phyloP scores from a whole-genome alignment of 352 stramenopile species.

The Phytophthora pisi region DNA sequence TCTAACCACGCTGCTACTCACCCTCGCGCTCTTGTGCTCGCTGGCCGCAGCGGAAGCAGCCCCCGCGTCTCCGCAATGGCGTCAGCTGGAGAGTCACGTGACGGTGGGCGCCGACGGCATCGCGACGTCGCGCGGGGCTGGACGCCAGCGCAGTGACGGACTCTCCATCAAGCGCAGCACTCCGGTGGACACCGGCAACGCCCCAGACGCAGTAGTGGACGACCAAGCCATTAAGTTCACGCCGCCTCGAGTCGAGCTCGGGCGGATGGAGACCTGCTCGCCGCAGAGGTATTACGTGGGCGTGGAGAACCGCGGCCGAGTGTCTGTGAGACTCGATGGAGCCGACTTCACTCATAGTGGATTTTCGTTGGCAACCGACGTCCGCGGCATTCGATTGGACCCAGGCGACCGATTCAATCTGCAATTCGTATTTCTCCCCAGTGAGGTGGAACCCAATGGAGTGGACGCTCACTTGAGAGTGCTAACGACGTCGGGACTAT shows the following conservation, averaged over 20 bases:
- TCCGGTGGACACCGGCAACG: constrained; percentile 8
- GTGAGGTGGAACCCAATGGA: constrained; percentile 29
- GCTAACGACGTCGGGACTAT: constrained; percentile 52
- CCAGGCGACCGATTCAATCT: constrained; percentile 42
- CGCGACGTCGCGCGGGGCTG: constrained; percentile 23
- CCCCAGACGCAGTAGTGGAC: constrained; percentile 13
- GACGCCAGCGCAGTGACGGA: constrained; percentile 36
- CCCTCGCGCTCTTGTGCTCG: constrained; percentile 24
- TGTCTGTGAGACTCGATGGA: constrained; percentile 40
- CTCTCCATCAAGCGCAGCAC: constrained; percentile 48
- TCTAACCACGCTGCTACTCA: constrained; percentile 9
- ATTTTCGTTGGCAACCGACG: constrained; percentile 46
- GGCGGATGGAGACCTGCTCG: constrained; percentile 43
- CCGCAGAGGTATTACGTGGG: constrained; percentile 38
- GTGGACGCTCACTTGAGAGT: constrained; percentile 44
- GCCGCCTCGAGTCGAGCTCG: constrained; percentile 41
- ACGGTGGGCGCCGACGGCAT: constrained; percentile 26
- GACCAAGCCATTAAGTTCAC: constrained; percentile 47
- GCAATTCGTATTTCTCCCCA: constrained; percentile 45
- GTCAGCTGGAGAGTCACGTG: constrained; percentile 27
- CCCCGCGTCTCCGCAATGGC: constrained; percentile 4
- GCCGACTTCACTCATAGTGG: constrained; percentile 51
- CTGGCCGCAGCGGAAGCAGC: constrained; percentile 10
- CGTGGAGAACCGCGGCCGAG: constrained; percentile 42
- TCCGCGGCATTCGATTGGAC: constrained; percentile 42